phyloP scores from a whole-genome alignment of 176 grass and related monocot genomes.

The Rhynchospora pubera region DNA sequence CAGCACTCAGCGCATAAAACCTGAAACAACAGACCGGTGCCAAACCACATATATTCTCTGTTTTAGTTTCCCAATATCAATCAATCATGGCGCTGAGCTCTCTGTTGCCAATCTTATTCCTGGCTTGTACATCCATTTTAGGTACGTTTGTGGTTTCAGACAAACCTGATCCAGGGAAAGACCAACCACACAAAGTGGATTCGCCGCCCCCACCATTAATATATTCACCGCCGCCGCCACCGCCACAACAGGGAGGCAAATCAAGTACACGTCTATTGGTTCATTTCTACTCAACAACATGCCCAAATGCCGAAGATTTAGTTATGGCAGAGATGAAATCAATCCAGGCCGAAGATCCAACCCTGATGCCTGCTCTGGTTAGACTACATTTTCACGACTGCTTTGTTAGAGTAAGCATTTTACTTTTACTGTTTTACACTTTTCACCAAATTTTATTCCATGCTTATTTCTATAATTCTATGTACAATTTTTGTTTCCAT shows the following conservation, averaged over 20 bases:
- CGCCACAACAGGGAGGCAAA: not conserved
- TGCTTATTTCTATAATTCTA: too few species aligned
- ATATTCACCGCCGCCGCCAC: not conserved
- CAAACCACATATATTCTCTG: too few species aligned
- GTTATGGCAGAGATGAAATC: slow-evolving; percentile 18
- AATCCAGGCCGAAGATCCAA: slow-evolving; percentile 23
- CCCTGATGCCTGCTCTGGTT: slow-evolving; percentile 31
- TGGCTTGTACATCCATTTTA: not conserved
- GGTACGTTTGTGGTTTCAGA: not conserved
- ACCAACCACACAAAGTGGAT: too few species aligned
- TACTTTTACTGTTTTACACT: not conserved
- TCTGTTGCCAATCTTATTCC: too few species aligned
- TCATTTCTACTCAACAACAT: slow-evolving; percentile 35
- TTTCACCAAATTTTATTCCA: too few species aligned
- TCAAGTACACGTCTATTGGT: slow-evolving; percentile 19
- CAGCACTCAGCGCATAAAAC: too few species aligned
- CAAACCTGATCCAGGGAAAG: not conserved
- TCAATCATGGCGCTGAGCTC: too few species aligned
- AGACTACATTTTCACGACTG: slow-evolving; percentile 67
- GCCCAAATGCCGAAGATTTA: slow-evolving; percentile 32
- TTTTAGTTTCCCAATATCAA: too few species aligned
- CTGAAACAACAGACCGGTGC: too few species aligned
- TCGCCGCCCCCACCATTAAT: too few species aligned
- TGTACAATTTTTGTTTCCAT: too few species aligned
- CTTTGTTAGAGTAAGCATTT: slow-evolving; percentile 32